These are phyloP conservation scores for Kodamaea neixiangensis DNA, from an alignment of 805 yeast species.

Conservation along the genomic window DNA sequence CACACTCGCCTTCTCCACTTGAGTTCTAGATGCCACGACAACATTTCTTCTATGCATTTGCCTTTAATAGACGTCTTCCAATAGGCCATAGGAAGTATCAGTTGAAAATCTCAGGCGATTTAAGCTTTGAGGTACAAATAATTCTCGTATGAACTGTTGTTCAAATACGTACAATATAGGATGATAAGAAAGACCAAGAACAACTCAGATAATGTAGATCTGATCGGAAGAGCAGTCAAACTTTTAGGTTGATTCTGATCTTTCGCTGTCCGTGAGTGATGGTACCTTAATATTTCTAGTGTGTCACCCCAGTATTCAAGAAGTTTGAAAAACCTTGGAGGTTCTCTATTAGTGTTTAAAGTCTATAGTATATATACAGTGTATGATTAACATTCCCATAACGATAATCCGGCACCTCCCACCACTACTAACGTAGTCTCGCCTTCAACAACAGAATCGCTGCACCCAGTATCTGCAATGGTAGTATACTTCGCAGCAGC, in stretches of 20 bases:
- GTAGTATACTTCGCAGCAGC: constrained; percentile 62
- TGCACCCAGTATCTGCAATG: constrained; percentile 87
- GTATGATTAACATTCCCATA: constrained; percentile 34
- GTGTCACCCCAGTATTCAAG: too few species aligned
- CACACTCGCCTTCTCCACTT: background rate
- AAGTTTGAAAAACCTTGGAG: too few species aligned
- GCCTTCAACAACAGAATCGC: constrained; percentile 40
- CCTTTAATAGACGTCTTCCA: background rate
- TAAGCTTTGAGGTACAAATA: background rate
- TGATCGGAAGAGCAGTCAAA: too few species aligned
- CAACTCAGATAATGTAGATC: too few species aligned
- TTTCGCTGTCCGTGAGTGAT: too few species aligned
- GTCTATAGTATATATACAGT: constrained; percentile 1
- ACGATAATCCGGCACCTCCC: constrained; percentile 81
- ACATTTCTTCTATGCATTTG: too few species aligned
- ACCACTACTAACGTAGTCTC: constrained; percentile 43
- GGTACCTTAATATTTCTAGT: too few species aligned
- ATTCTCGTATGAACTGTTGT: background rate
- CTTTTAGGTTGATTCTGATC: too few species aligned
- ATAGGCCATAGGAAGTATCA: background rate
- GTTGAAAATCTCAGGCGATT: background rate
- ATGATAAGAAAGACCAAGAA: background rate
- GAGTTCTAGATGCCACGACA: background rate
- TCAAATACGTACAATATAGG: background rate
- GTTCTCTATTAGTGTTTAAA: too few species aligned